Base-by-base conservation (phyloP, 257 asterid species). In the Cordia subcordata region DNA sequence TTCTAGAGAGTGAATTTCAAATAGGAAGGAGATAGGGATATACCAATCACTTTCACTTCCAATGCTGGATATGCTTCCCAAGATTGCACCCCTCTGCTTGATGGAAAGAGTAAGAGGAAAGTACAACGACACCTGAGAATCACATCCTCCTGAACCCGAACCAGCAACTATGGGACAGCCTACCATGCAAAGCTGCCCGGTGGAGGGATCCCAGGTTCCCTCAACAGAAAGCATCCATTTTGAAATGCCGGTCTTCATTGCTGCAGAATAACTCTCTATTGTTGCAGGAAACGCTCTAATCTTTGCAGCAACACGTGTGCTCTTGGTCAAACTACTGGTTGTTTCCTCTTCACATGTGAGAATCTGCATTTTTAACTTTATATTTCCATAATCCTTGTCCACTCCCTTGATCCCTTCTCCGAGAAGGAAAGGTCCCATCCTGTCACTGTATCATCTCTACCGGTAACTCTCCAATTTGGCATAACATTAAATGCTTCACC, bases 131-230 rank as follows among this genome's bases (percentile, higher is more conserved):
- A 67, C 38, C n/a, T 14, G 61, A 67, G 60, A 51, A 59, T 60
- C 61, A 53, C 72, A 67, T 52, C 52, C 66, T 51, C 49, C 58
- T 11, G 40, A 21, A 13, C 61, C 60, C 8, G 65, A 58, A 49
- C 17, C 46, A 58, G 23, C 14, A 15, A 37, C 22, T 20, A 50
- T 52, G 40, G 55, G 57, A 37, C 67, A 58, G 4, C 58, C 72
- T 4, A 60, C 51, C 62, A 68, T 46, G 52, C 67, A 68, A 54
- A 68, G 72, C 20, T 45, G 67, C 42, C 72, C 67, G 14, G 22
- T 54, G 1, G 67, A 53, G 67, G 67, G 49, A 46, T 68, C 65
- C 72, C 72, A 53, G 18, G 53, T 68, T 44, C 72, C 72, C 57
- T 68, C 72, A 14, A 68, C 32, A 1, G 72, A 54, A 55, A 68